Percentiles rank a stretch among this genome's conserved stretches.
phyloP scores from a whole-genome alignment of 257 asterid genomes.

The Agastache rugosa region DNA sequence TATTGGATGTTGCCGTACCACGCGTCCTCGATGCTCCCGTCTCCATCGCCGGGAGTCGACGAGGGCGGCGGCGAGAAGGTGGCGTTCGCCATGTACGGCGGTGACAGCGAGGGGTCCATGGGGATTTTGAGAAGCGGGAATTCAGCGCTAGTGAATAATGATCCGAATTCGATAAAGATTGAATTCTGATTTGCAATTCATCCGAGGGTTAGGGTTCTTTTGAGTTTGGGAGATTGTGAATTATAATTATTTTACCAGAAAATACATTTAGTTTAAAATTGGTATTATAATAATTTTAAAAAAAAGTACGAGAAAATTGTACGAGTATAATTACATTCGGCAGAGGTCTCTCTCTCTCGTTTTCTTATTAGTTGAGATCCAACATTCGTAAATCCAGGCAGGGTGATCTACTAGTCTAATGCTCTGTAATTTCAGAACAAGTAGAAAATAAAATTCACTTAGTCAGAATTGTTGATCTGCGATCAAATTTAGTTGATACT shows the following conservation, averaged over 20 bases:
- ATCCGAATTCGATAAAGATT: slow-evolving; percentile 27
- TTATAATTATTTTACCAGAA: neutral
- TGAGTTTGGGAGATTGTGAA: slow-evolving; percentile 9
- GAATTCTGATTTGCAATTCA: slow-evolving; percentile 26
- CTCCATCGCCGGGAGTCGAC: slow-evolving; percentile 51
- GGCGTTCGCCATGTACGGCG: slow-evolving; percentile 40
- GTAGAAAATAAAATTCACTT: no score
- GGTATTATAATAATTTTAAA: no score
- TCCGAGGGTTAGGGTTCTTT: slow-evolving; percentile 36
- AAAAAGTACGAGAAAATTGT: neutral
- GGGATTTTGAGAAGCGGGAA: slow-evolving; percentile 30
- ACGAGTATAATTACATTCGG: no score
- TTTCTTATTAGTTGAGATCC: no score
- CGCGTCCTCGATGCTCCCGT: slow-evolving; percentile 55
- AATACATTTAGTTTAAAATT: no score
- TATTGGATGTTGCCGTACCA: slow-evolving; percentile 98
- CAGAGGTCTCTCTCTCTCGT: no score
- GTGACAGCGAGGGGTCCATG: slow-evolving; percentile 47
- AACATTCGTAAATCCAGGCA: no score
- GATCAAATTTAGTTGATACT: no score
- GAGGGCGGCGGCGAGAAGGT: slow-evolving; percentile 60
- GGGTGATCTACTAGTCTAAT: no score
- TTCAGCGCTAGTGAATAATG: slow-evolving; percentile 23
- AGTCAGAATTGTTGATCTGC: no score
- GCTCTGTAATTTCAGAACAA: no score